Percentiles rank a stretch among this genome's conserved stretches.
phyloP scores from a whole-genome alignment of 140 eudicot species.

The Cichorium intybus region DNA sequence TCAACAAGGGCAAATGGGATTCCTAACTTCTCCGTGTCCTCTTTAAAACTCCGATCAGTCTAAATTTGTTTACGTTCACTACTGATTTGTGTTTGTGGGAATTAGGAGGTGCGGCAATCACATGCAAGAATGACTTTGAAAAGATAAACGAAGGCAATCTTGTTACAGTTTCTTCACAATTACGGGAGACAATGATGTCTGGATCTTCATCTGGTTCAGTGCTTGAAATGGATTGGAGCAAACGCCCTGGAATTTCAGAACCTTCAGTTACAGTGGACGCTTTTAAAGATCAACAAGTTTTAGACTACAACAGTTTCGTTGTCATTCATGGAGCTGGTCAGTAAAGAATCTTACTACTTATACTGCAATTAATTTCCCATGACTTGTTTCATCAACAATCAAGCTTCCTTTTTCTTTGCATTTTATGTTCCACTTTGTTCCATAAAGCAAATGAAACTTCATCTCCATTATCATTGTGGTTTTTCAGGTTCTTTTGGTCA shows the following conservation, averaged over 20 bases:
- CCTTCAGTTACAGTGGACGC: slow-evolving; percentile 35
- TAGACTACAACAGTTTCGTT: slow-evolving; percentile 49
- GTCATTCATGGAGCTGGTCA: slow-evolving; percentile 98
- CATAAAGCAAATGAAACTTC: not conserved
- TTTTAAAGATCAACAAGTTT: slow-evolving; percentile 29
- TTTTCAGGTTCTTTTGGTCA: slow-evolving; percentile 93
- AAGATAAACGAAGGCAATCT: slow-evolving; percentile 73
- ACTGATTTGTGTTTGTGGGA: not conserved
- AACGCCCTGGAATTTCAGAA: slow-evolving; percentile 54
- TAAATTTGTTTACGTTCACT: not conserved
- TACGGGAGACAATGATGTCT: slow-evolving; percentile 60
- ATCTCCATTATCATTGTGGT: slow-evolving; percentile 3
- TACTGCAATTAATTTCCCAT: not conserved
- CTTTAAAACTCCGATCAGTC: not conserved
- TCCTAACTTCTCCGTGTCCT: not conserved
- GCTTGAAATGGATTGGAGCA: slow-evolving; percentile 95
- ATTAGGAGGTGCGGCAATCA: slow-evolving; percentile 93
- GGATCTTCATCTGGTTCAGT: slow-evolving; percentile 38
- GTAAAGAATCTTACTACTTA: slow-evolving; percentile 10
- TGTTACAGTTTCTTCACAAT: slow-evolving; percentile 53
- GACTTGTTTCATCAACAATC: not conserved
- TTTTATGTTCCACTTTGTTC: not conserved
- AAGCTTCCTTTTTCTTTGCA: not conserved
- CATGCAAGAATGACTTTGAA: slow-evolving; percentile 90
- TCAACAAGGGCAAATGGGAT: too few relatives aligned